These are phyloP conservation scores for Plantago ovata DNA, from an alignment of 257 asterid genomes.

Conservation along the genomic window DNA sequence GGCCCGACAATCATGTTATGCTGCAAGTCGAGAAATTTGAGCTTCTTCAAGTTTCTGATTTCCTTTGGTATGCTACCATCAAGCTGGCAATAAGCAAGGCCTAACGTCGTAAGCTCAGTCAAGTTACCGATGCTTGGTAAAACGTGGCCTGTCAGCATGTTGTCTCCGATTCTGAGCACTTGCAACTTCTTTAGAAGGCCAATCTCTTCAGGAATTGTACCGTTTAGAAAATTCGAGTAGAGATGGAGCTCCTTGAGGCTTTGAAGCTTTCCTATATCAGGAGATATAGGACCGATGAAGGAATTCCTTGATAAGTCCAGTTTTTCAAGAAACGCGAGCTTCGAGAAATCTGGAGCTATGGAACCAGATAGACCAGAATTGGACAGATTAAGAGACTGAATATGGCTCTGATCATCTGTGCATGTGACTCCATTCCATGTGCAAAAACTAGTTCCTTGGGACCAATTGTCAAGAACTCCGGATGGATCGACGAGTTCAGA, in stretches of 20 bases:
- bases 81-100: conserved; percentile 64
- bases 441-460: conserved; percentile 47
- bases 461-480: conserved; percentile 62
- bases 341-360: conserved; percentile 51
- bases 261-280: conserved; percentile 48
- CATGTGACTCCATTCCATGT: conserved; percentile 78
- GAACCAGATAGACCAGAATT: conserved; percentile 49
- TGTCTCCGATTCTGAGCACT: conserved; percentile 77
- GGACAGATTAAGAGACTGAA: conserved; percentile 55
- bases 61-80: conserved; percentile 70
- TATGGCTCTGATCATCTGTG: conserved; percentile 41
- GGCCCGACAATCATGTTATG: conserved; percentile 48
- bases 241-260: conserved; percentile 54
- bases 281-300: conserved; percentile 61
- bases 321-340: conserved; percentile 50
- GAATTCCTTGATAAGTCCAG: conserved; percentile 64
- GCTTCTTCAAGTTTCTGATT: conserved; percentile 56
- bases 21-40: conserved; percentile 57
- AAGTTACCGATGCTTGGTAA: conserved; percentile 45
- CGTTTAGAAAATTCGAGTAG: conserved; percentile 58
- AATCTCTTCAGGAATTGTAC: conserved; percentile 59
- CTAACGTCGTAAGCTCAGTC: conserved; percentile 54
- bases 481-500: conserved; percentile 55
- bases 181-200: conserved; percentile 50
- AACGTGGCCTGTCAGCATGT: conserved; percentile 53